These are phyloP conservation scores for Annulohypoxylon maeteangense DNA, from an alignment of 495 filamentous ascomycete genomes.

Conservation along the genomic window DNA sequence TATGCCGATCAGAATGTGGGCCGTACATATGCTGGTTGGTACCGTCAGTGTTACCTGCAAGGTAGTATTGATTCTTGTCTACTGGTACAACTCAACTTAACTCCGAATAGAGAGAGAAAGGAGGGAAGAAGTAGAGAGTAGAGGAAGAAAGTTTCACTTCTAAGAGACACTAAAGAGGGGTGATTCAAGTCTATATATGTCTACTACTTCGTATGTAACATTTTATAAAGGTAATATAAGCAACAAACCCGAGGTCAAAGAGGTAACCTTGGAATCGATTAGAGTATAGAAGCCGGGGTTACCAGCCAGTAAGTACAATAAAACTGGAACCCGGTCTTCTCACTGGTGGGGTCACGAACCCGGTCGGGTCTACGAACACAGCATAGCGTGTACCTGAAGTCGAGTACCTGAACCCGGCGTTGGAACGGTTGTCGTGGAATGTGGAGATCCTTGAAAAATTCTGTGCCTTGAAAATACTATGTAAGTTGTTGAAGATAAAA, in stretches of 20 bases:
- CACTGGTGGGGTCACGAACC: slow-evolving; percentile 10
- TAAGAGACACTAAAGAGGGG: neutral
- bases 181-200: slow-evolving; percentile 21
- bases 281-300: slow-evolving; percentile 19
- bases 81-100: neutral
- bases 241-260: slow-evolving; percentile 7
- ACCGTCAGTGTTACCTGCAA: neutral
- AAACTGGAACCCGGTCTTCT: slow-evolving; percentile 16
- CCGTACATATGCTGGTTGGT: neutral
- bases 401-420: slow-evolving; percentile 20
- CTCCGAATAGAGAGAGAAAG: neutral
- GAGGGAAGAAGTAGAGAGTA: neutral
- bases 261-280: slow-evolving; percentile 12
- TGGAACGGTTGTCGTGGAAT: neutral
- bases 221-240: slow-evolving; percentile 17
- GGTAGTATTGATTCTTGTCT: slow-evolving; percentile 1
- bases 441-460: slow-evolving; percentile 19
- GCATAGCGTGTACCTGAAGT: slow-evolving; percentile 16
- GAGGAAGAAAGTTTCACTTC: neutral
- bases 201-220: no score
- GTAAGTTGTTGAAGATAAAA: neutral
- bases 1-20: neutral
- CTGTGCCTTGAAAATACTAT: neutral
- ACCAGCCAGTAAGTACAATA: slow-evolving; percentile 24
- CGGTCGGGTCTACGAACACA: slow-evolving; percentile 26